Conservation (phyloP, 208 protist species). For the Leishmania lainsoni region DNA sequence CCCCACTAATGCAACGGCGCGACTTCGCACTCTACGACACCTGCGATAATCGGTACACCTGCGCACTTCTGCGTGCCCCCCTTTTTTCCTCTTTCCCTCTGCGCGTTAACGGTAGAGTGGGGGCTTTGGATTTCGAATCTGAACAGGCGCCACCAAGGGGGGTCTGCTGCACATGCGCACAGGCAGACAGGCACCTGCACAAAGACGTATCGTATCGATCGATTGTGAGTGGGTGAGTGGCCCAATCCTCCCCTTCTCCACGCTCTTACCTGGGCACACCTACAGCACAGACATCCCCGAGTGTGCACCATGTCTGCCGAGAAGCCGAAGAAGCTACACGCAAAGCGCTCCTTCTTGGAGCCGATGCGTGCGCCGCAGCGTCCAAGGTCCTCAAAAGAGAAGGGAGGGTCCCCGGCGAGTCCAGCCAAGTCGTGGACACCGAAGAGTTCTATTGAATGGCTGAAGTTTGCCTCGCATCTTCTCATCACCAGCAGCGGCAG, state of each 20-base stretch:
- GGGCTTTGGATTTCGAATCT: background rate
- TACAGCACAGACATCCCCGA: background rate
- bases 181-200: background rate
- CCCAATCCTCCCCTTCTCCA: too few relatives aligned
- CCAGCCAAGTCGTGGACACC: constrained; percentile 13
- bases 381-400: background rate
- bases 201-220: background rate
- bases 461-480: constrained; percentile 45
- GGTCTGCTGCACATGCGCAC: background rate
- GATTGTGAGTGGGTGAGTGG: background rate
- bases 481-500: constrained; percentile 28
- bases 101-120: background rate
- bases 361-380: constrained; percentile 7
- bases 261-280: background rate
- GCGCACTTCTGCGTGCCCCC: background rate
- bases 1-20: background rate
- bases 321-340: background rate
- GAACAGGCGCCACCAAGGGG: background rate
- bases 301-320: background rate
- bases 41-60: background rate
- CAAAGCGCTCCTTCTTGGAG: constrained; percentile 31
- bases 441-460: constrained; percentile 37
- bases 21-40: background rate
- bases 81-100: background rate
- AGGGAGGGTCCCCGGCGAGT: constrained; percentile 7